Conservation (phyloP, 2,329 filamentous ascomycete genomes). For the Colletotrichum sp. region DNA sequence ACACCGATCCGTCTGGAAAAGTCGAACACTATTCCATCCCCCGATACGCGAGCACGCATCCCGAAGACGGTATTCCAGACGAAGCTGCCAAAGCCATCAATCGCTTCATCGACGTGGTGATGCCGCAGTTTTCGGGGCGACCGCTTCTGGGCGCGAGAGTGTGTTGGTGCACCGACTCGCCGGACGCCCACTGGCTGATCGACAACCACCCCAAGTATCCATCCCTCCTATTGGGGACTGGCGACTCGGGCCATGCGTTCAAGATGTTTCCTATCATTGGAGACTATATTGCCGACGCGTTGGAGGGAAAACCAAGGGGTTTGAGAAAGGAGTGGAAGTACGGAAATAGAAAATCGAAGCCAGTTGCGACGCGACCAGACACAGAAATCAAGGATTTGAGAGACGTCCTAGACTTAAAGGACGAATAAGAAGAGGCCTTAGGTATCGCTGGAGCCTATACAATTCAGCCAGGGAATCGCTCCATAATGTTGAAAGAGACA, state of each 20-base stretch:
- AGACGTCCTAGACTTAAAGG: slow-evolving; percentile 16
- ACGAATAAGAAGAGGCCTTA: neutral
- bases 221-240: slow-evolving; percentile 24
- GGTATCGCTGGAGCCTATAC: neutral
- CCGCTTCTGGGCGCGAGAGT: slow-evolving; percentile 26
- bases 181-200: slow-evolving; percentile 37
- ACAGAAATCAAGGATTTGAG: slow-evolving; percentile 26
- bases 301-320: slow-evolving; percentile 22
- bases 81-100: slow-evolving; percentile 15
- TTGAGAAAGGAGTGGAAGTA: slow-evolving; percentile 26
- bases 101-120: slow-evolving; percentile 21
- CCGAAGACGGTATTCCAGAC: slow-evolving; percentile 17
- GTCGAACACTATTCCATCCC: slow-evolving; percentile 16
- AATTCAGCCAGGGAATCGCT: neutral
- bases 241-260: slow-evolving; percentile 30
- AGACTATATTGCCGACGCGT: slow-evolving; percentile 24
- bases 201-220: slow-evolving; percentile 26
- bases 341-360: slow-evolving; percentile 20
- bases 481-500: neutral
- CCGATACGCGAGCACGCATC: slow-evolving; percentile 19
- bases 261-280: slow-evolving; percentile 32
- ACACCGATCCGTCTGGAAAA: slow-evolving; percentile 6
- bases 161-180: slow-evolving; percentile 39
- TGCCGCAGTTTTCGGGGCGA: slow-evolving; percentile 27
- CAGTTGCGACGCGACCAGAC: slow-evolving; percentile 19